Percentiles rank a stretch among this genome's conserved stretches.
Conservation (phyloP, 202 grass and related monocot genomes). For the Brachypodium distachyon region DNA sequence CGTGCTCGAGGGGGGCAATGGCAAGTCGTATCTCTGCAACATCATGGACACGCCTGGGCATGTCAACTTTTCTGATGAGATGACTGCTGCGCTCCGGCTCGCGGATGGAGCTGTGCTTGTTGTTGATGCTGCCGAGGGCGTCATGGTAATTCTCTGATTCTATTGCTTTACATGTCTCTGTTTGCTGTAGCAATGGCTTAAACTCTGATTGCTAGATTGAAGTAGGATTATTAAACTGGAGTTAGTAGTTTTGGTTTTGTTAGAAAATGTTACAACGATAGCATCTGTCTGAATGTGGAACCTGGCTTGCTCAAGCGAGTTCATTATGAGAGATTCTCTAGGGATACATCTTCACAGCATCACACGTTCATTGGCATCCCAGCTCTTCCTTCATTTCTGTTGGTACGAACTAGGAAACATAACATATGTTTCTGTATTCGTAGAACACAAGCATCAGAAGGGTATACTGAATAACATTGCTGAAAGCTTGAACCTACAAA, state of each 20-base stretch:
- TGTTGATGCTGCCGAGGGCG: slow-evolving; percentile 93
- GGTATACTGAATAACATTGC: neutral
- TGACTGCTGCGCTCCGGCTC: slow-evolving; percentile 81
- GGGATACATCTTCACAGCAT: neutral
- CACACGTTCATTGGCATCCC: neutral
- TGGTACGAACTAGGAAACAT: neutral
- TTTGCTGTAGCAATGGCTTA: neutral
- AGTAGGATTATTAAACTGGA: neutral
- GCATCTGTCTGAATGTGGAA: neutral
- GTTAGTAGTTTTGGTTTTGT: neutral
- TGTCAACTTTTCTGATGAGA: slow-evolving; percentile 98
- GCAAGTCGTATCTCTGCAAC: slow-evolving; percentile 92
- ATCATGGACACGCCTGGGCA: slow-evolving; percentile 98
- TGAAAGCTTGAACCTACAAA: neutral
- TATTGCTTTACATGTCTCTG: neutral
- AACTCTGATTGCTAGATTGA: neutral
- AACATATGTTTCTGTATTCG: neutral
- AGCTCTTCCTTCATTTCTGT: neutral
- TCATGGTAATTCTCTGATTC: slow-evolving; percentile 51
- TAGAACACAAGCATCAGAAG: neutral
- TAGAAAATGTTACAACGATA: neutral
- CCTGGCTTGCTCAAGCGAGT: neutral
- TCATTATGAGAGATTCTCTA: neutral
- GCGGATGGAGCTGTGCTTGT: slow-evolving; percentile 85
- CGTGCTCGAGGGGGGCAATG: slow-evolving; percentile 80